A percentile compares a stretch with the other conserved stretches of the same genome.
These are phyloP conservation scores for Flueggea neowawraea DNA, from an alignment of 441 rosid genomes.

Conservation along the genomic window DNA sequence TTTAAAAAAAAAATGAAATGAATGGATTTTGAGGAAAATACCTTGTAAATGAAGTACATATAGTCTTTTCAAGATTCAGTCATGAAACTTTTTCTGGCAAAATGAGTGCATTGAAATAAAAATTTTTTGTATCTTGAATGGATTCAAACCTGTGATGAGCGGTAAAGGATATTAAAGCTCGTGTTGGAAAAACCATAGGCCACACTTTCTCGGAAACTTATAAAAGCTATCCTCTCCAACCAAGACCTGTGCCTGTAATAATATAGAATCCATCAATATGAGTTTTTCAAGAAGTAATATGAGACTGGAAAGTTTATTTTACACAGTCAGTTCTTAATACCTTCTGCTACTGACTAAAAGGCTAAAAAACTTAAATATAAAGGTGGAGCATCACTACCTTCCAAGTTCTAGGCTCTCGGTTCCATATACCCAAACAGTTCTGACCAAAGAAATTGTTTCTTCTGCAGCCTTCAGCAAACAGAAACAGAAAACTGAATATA, in stretches of 20 bases:
- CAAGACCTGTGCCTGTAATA: constrained; percentile 43
- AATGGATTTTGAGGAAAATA: no score
- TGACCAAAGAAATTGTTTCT: constrained; percentile 46
- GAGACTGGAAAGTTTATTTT: neutral
- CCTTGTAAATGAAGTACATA: no score
- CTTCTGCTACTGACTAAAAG: neutral
- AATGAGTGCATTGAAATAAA: neutral
- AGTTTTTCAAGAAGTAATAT: constrained; percentile 1
- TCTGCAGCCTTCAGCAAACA: constrained; percentile 39
- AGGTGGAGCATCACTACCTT: constrained; percentile 35
- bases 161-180: constrained; percentile 43
- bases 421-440: constrained; percentile 43
- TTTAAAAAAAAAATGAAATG: no score
- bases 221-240: constrained; percentile 38
- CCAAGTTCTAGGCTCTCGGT: constrained; percentile 45
- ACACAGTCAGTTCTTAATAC: neutral
- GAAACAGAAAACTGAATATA: constrained; percentile 11
- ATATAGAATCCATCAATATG: constrained; percentile 8
- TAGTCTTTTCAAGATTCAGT: neutral
- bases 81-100: neutral
- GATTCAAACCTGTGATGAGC: constrained; percentile 43
- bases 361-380: constrained; percentile 6
- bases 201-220: constrained; percentile 32
- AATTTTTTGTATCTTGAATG: constrained; percentile 3
- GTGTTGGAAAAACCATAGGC: constrained; percentile 45